Evolutionary conservation across 1,284 basidiomycete genomes (phyloP).

Genomic region (Caloboletus firmus): DNA sequence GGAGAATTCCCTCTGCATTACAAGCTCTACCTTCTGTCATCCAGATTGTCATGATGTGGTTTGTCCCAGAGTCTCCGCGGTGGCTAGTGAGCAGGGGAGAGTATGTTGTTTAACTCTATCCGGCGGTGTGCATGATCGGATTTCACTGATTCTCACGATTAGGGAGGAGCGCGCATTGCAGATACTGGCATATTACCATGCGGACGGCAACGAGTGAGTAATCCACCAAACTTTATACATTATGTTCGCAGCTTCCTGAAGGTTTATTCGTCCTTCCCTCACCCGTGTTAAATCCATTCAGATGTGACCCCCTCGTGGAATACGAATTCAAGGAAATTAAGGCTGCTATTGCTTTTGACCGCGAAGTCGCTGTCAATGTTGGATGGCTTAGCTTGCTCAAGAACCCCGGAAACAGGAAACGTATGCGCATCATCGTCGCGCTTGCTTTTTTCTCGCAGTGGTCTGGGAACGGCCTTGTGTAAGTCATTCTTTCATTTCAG

Average conservation of each 20-base stretch:
- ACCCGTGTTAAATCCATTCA: constrained; percentile 17
- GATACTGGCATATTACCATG: constrained; percentile 71
- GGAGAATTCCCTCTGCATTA: constrained; percentile 69
- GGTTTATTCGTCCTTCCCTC: neutral
- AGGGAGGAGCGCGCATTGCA: constrained; percentile 57
- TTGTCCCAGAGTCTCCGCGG: constrained; percentile 69
- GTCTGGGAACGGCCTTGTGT: constrained; percentile 76
- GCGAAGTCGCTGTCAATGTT: constrained; percentile 49
- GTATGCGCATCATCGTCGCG: constrained; percentile 65
- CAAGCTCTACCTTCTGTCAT: constrained; percentile 63
- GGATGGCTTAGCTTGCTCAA: constrained; percentile 40
- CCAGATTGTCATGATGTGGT: constrained; percentile 59
- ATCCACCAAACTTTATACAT: neutral
- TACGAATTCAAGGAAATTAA: constrained; percentile 78
- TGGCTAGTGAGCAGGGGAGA: constrained; percentile 62
- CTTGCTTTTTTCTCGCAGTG: constrained; percentile 72
- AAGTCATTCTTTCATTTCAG: constrained; percentile 42
- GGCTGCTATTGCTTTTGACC: constrained; percentile 63
- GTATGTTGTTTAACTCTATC: neutral
- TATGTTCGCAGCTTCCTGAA: too few relatives aligned
- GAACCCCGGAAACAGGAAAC: constrained; percentile 57
- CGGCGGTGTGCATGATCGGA: neutral
- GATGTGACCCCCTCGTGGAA: constrained; percentile 64
- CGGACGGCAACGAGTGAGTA: constrained; percentile 55
- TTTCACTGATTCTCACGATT: neutral